Evolutionary conservation across 2,329 filamentous ascomycete species (phyloP), one percentile per base, ranked within the genome.

Genomic region (Myriangium duriaei): DNA sequence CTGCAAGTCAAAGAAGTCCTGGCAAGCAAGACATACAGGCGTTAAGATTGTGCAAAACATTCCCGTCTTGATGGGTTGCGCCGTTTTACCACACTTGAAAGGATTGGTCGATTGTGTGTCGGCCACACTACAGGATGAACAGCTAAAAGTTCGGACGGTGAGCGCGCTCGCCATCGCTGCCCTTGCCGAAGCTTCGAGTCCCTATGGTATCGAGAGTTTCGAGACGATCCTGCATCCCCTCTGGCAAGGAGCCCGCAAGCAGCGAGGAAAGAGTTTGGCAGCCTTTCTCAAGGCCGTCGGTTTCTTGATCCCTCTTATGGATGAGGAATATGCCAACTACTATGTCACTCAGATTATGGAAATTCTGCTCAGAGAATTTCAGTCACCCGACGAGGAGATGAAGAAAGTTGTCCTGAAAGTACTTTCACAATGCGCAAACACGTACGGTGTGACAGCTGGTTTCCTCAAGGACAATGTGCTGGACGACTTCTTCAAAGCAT

Each of bases 11-110:
- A 96, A 96, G 64, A 98, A 98, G 63, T 96, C 91, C 40, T 98
- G 91, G 91, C 87, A 96, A 58, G 91, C 91, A 37, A 74, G 91
- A 45, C 91, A 98, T 58, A 98, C 91, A 2, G 91, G 91, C 64
- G 91, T 98, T 47, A 98, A 98, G 68, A 98, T 98, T 55, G 83
- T 98, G 11, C 91, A 98, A 59, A 91, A 98, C 57, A 96, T 98
- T 51, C 88, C 91, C 14, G 98, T 98, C 49, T 67, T 98, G 4
- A 98, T 98, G 91, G 91, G 91, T 17, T 98, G 91, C 56, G 91
- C 91, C 31, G 84, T 98, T 36, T 67, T 98, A 16, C 91, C 91
- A 21, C 88, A 98, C 60, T 69, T 98, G 37, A 96, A 95, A 60
- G 88, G 88, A 4, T 68, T 98, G 9, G 91, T 98, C 5, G 91